These are phyloP conservation scores for Candida railenensis DNA, from an alignment of 805 yeast genomes.

Conservation along the genomic window DNA sequence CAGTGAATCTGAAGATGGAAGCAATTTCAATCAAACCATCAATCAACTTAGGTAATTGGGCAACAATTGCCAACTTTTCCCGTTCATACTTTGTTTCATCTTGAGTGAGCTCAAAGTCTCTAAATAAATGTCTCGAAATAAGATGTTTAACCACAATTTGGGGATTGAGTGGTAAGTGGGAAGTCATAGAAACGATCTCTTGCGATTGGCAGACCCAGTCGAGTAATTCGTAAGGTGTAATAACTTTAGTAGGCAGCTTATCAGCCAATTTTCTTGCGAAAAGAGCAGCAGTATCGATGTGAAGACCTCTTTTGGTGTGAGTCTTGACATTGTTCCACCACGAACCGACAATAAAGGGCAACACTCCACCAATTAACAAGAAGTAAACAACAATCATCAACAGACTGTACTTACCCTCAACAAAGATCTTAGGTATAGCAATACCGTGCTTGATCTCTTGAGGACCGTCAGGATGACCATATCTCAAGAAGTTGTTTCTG, in stretches of 20 bases:
- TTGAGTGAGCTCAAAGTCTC: slow-evolving; percentile 35
- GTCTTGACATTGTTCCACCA: slow-evolving; percentile 90
- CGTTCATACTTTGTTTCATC: slow-evolving; percentile 22
- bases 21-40: slow-evolving; percentile 80
- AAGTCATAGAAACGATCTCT: slow-evolving; percentile 54
- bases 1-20: slow-evolving; percentile 71
- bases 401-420: slow-evolving; percentile 77
- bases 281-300: slow-evolving; percentile 76
- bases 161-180: slow-evolving; percentile 30
- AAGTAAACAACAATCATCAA: slow-evolving; percentile 64
- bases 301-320: slow-evolving; percentile 79
- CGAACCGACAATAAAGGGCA: slow-evolving; percentile 76
- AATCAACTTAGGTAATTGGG: slow-evolving; percentile 64
- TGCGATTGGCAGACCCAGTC: slow-evolving; percentile 62
- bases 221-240: slow-evolving; percentile 57
- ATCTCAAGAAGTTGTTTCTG: slow-evolving; percentile 76
- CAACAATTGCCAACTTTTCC: slow-evolving; percentile 54
- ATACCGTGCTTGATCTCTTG: slow-evolving; percentile 88
- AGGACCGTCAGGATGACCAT: slow-evolving; percentile 98
- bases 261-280: slow-evolving; percentile 74
- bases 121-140: slow-evolving; percentile 56
- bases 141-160: slow-evolving; percentile 49
- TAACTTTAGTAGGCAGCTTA: slow-evolving; percentile 65
- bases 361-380: slow-evolving; percentile 66
- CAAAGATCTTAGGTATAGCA: slow-evolving; percentile 88